Conservation (phyloP, 441 rosid genomes). For the Erodium chrysanthum region DNA sequence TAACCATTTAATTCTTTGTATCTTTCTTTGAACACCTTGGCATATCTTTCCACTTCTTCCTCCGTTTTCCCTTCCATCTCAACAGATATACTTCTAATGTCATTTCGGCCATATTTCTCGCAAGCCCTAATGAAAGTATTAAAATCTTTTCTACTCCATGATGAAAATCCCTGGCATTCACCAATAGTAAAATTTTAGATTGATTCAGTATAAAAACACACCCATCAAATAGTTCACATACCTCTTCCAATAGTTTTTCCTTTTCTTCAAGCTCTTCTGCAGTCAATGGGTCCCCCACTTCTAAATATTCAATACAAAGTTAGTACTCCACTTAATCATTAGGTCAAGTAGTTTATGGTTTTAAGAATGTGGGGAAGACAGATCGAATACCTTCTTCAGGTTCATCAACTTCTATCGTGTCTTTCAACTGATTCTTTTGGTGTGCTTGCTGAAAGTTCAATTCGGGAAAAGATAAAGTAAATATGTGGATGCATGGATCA, state of each 20-base stretch:
- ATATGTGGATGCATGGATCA: not conserved
- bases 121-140: conserved; percentile 84
- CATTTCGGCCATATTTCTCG: conserved; percentile 89
- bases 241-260: conserved; percentile 86
- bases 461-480: conserved; percentile 7
- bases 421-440: conserved; percentile 92
- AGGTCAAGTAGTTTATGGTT: not conserved
- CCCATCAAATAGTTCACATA: conserved; percentile 18
- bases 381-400: conserved; percentile 84
- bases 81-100: conserved; percentile 62
- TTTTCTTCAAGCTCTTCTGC: conserved; percentile 96
- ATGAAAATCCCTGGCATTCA: conserved; percentile 65
- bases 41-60: conserved; percentile 91
- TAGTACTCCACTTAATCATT: conserved; percentile 16
- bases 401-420: conserved; percentile 85
- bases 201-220: conserved; percentile 1
- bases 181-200: conserved; percentile 12
- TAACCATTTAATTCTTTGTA: conserved; percentile 84
- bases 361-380: conserved; percentile 6
- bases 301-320: conserved; percentile 28
- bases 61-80: conserved; percentile 97
- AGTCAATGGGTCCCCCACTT: conserved; percentile 86
- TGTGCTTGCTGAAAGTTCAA: conserved; percentile 61
- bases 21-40: conserved; percentile 76
- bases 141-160: conserved; percentile 96